phyloP scores from a whole-genome alignment of 768 basidiomycete genomes.

The Tylopilus plumbeoviolaceoides region DNA sequence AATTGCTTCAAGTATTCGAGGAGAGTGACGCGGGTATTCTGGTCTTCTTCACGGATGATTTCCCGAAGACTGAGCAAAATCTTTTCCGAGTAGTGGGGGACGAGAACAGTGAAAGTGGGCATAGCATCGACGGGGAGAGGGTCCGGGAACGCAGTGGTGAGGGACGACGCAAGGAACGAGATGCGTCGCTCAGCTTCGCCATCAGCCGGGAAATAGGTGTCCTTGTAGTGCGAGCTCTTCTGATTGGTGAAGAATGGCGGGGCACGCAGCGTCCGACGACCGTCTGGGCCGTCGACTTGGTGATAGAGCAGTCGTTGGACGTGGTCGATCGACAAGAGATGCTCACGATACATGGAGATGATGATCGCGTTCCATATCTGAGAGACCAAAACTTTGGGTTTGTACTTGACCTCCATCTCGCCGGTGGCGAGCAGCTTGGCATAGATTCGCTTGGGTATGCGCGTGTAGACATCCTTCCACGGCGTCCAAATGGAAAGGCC shows the following conservation, averaged over 20 bases:
- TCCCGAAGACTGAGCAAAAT: constrained; percentile 94
- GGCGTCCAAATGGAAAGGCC: constrained; percentile 99
- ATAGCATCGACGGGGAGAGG: constrained; percentile 96
- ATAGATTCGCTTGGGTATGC: constrained; percentile 96
- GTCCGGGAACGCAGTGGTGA: constrained; percentile 93
- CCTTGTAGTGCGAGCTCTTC: constrained; percentile 61
- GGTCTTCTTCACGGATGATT: constrained; percentile 97
- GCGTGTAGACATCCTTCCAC: constrained; percentile 95
- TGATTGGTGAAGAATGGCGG: constrained; percentile 99
- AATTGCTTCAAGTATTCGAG: constrained; percentile 98
- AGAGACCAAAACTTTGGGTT: constrained; percentile 97
- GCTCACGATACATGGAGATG: constrained; percentile 99
- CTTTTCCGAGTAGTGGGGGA: constrained; percentile 99
- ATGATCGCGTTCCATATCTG: constrained; percentile 99
- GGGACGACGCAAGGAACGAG: constrained; percentile 97
- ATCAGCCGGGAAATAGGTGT: constrained; percentile 88
- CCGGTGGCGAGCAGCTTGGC: constrained; percentile 93
- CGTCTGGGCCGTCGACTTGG: constrained; percentile 87
- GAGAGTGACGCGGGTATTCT: constrained; percentile 92
- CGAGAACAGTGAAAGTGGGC: constrained; percentile 99
- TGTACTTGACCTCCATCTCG: constrained; percentile 99
- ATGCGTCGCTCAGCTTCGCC: constrained; percentile 97
- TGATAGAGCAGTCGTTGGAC: constrained; percentile 97
- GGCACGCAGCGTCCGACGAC: constrained; percentile 87
- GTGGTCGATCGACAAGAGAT: constrained; percentile 95